Percentiles rank a stretch among this genome's conserved stretches.
phyloP scores from a whole-genome alignment of 2,329 filamentous ascomycete genomes.

The Paraconiothyrium sp. region DNA sequence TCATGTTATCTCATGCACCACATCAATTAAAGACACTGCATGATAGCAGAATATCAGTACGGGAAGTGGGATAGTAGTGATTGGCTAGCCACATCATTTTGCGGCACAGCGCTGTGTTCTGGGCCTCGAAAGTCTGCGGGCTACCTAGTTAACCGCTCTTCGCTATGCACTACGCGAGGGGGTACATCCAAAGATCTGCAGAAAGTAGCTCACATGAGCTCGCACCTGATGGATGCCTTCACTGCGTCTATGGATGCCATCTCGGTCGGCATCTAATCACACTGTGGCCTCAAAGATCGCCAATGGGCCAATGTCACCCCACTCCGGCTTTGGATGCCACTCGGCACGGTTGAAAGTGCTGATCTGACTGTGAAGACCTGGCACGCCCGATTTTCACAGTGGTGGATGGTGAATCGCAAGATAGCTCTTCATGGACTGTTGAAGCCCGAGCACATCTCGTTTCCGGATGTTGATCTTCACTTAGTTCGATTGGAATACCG shows the following conservation, averaged over 20 bases:
- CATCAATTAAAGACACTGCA: background rate
- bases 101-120: background rate
- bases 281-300: background rate
- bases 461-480: background rate
- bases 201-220: background rate
- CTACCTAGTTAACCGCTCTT: no score
- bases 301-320: background rate
- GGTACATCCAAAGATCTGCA: background rate
- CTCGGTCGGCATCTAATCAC: background rate
- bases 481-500: slow-evolving; percentile 19
- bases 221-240: background rate
- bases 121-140: background rate
- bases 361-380: background rate
- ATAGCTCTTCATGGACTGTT: background rate
- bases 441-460: background rate
- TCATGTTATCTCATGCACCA: background rate
- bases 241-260: background rate
- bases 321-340: background rate
- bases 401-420: background rate
- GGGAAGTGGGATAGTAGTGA: background rate
- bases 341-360: background rate
- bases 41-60: background rate
- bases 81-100: background rate
- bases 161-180: background rate
- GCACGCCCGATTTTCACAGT: background rate